A percentile compares a stretch with the other conserved stretches of the same genome.
phyloP scores from a whole-genome alignment of 331 rosid genomes.

The Malus hybrid region DNA sequence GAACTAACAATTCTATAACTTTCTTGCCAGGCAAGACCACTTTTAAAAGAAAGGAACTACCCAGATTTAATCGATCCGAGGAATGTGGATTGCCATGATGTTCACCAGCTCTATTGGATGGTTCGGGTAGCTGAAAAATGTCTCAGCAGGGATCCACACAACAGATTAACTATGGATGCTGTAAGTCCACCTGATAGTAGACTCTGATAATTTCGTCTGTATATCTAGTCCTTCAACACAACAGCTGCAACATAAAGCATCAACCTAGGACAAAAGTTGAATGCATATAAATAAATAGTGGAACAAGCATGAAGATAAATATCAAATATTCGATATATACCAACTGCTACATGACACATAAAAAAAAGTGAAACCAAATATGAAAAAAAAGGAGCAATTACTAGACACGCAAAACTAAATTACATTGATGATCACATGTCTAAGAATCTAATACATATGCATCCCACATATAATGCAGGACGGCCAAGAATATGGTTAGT shows the following conservation, averaged over 20 bases:
- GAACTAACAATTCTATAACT: not conserved
- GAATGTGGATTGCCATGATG: constrained; percentile 50
- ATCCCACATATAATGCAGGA: no score
- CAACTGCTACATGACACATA: not conserved
- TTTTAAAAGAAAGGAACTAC: constrained; percentile 65
- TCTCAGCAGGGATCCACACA: constrained; percentile 50
- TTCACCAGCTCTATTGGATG: constrained; percentile 71
- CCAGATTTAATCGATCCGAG: constrained; percentile 59
- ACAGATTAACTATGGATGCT: constrained; percentile 45
- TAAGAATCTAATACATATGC: no score
- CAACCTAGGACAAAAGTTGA: not conserved
- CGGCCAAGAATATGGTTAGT: no score
- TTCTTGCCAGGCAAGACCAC: constrained; percentile 66
- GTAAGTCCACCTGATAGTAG: constrained; percentile 22
- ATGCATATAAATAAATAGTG: not conserved
- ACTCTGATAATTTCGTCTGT: not conserved
- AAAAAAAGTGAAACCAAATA: not conserved
- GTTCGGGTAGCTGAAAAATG: constrained; percentile 59
- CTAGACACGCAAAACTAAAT: no score
- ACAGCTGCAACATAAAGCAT: not conserved
- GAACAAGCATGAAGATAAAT: not conserved
- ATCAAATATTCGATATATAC: not conserved
- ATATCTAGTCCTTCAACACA: not conserved
- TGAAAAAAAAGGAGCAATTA: no score
- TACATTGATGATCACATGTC: no score